Percentiles rank a stretch among this genome's conserved stretches.
phyloP scores from a whole-genome alignment of 176 grass and related monocot genomes.

The Saccharum spontaneum region DNA sequence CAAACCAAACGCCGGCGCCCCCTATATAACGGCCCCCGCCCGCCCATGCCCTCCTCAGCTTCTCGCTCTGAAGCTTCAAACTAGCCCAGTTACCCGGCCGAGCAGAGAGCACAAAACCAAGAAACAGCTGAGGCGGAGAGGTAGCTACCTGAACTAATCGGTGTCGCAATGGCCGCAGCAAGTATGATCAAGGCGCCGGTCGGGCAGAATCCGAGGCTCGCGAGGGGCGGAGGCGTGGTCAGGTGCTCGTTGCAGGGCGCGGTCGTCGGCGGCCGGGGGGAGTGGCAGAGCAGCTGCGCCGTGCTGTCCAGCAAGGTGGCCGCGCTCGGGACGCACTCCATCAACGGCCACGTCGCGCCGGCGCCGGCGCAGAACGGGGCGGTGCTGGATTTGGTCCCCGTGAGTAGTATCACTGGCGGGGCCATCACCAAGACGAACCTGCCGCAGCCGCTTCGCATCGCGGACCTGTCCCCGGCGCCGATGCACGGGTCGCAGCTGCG shows the following conservation, averaged over 20 bases:
- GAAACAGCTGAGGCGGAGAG: constrained; percentile 1
- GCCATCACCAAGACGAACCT: constrained; percentile 38
- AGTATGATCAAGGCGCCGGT: constrained; percentile 40
- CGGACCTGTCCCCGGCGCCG: constrained; percentile 79
- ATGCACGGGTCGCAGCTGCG: constrained; percentile 87
- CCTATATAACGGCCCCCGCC: constrained; percentile 38
- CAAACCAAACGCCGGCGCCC: constrained; percentile 1
- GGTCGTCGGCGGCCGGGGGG: constrained; percentile 47
- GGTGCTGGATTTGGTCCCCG: constrained; percentile 39
- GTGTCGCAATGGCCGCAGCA: constrained; percentile 35
- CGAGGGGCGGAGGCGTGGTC: constrained; percentile 37
- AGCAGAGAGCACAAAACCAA: constrained; percentile 5
- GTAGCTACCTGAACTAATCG: constrained; percentile 7
- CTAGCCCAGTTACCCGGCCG: not conserved
- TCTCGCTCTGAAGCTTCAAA: constrained; percentile 51
- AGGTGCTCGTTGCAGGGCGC: constrained; percentile 59
- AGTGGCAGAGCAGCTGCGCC: constrained; percentile 89
- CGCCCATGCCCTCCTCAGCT: constrained; percentile 28
- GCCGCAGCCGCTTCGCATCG: constrained; percentile 58
- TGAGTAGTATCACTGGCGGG: constrained; percentile 11
- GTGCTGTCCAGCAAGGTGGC: constrained; percentile 86
- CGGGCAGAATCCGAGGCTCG: constrained; percentile 41
- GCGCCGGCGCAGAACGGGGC: not conserved
- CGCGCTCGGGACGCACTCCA: constrained; percentile 32
- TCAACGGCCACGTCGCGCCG: constrained; percentile 14